Base-by-base conservation (phyloP, 164 flowering plant species). In the Piper betle region DNA sequence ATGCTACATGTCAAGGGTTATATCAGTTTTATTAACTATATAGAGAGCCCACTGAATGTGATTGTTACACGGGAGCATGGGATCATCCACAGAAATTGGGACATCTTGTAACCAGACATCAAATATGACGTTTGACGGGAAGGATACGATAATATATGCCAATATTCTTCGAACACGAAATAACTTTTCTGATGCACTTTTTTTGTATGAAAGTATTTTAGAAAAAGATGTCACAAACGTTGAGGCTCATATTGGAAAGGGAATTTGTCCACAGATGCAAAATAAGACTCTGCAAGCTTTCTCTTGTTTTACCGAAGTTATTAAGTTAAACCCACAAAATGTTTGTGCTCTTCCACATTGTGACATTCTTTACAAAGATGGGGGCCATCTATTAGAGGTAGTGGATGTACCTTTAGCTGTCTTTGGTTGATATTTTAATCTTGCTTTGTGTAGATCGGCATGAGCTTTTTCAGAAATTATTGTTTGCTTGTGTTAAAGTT, bases 251-350 rank as follows among this genome's bases (percentile, higher is more conserved):
- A 83, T 94, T 57, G 99, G 99, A 18, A 94, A 88, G 73, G 99
- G 99, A 40, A 88, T 94, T 40, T 94, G 97, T 78, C 76, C 88
- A 68, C 97, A 91, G 78, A 87, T 88, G 96, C 95, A 91, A 73
- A 85, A 80, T 70, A 71, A 76, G 80, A 81, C 82, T 42, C 79
- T 77, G 65, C 87, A 65, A 59, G 97, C 99, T 37, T 82, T 91
- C 71, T 93, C 88, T 43, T 82, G 96, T 74, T 94, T 94, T 68
- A 13, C 84, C 0, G 99, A 94, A 70, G 99, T 96, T 5, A 75
- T 94, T 60, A 81, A 63, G 70, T 62, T 91, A 74, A 93, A 94
- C 58, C 97, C 96, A 15, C 82, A 85, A 63, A 91, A 94, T 83
- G 85, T 92, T 6, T 85, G 96, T 66, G 97, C 97, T 48, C 88